Percentiles rank a stretch among this genome's conserved stretches.
Evolutionary conservation across 176 grass and related monocot genomes (phyloP).

Genomic region (Chrysopogon serrulatus): DNA sequence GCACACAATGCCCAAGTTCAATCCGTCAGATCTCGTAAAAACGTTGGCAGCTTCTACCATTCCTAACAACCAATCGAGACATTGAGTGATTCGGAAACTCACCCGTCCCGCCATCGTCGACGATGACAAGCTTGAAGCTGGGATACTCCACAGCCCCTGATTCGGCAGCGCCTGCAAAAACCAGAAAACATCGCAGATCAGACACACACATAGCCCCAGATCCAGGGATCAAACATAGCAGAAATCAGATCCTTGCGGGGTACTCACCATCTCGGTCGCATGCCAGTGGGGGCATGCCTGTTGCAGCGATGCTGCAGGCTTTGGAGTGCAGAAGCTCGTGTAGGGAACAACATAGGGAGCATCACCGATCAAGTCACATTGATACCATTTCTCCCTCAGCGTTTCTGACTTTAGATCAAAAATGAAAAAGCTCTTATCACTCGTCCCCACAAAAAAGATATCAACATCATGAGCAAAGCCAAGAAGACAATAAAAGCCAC

Average conservation of each 20-base stretch:
- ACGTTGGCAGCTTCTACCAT: background rate
- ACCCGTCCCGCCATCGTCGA: conserved; percentile 90
- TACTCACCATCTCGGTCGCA: conserved; percentile 23
- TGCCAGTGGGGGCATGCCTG: background rate
- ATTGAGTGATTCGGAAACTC: background rate
- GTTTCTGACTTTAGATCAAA: too few relatives aligned
- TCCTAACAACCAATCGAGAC: background rate
- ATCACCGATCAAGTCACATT: too few relatives aligned
- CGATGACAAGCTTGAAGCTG: conserved; percentile 88
- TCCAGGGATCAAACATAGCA: background rate
- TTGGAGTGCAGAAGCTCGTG: too few relatives aligned
- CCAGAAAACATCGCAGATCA: background rate
- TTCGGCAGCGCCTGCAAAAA: conserved; percentile 64
- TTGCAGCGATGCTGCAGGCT: background rate
- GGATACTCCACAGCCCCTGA: conserved; percentile 80
- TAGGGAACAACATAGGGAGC: too few relatives aligned
- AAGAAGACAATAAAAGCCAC: too few relatives aligned
- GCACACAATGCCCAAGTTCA: too few relatives aligned
- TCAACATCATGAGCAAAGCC: too few relatives aligned
- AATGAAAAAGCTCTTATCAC: too few relatives aligned
- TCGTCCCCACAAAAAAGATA: too few relatives aligned
- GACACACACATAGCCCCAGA: background rate
- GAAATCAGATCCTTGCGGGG: background rate
- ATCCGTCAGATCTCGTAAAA: conserved; percentile 9
- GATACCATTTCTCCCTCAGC: too few relatives aligned